Conservation (phyloP, 106 monocot genomes). For the Acanthochlamys bracteata region DNA sequence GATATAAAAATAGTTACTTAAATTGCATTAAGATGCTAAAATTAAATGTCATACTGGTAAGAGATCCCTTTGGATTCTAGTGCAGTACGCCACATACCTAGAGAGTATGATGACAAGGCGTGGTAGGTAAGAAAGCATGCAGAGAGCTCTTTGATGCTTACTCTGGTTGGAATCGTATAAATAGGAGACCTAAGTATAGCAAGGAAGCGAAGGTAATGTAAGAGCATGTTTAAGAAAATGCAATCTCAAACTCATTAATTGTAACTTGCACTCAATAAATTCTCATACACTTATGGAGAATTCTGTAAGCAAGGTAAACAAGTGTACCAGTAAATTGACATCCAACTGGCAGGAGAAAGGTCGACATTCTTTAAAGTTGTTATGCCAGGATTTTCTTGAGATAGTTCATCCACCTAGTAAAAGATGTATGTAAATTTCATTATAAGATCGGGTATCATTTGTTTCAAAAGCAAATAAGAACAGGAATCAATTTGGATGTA, state of each 20-base stretch:
- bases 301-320: neutral
- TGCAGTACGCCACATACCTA: too few species aligned
- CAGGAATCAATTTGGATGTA: too few species aligned
- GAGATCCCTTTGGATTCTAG: too few species aligned
- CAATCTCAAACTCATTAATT: neutral
- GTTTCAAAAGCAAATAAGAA: too few species aligned
- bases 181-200: conserved; percentile 42
- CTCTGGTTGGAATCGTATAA: conserved; percentile 27
- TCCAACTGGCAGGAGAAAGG: conserved; percentile 3
- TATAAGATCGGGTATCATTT: too few species aligned
- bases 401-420: neutral
- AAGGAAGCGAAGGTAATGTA: too few species aligned
- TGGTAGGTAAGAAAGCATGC: conserved; percentile 36
- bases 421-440: neutral
- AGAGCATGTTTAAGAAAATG: too few species aligned
- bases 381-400: neutral
- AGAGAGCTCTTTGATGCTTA: conserved; percentile 22
- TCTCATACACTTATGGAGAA: too few species aligned
- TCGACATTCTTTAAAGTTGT: neutral
- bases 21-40: too few species aligned
- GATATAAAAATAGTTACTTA: too few species aligned
- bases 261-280: too few species aligned
- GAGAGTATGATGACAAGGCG: conserved; percentile 23
- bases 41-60: too few species aligned
- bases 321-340: neutral